Evolutionary conservation across 176 grass and related monocot species (phyloP).

Genomic region (Triticum monococcum): DNA sequence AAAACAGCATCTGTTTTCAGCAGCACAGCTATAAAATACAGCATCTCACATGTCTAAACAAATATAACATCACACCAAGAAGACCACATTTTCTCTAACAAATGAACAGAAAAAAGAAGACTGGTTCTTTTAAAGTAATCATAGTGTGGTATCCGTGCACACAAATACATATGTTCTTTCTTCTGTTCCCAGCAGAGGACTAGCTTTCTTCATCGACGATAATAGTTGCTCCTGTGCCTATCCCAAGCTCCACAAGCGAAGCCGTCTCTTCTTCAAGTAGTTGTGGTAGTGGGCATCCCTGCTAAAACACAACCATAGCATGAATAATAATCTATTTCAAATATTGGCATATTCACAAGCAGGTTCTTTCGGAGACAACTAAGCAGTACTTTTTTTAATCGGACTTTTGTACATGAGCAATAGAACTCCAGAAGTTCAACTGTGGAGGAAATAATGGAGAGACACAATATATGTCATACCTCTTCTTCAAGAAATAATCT

Average conservation of each 20-base stretch:
- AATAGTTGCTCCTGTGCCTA: conserved; percentile 57
- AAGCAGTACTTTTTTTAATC: neutral
- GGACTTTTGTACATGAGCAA: neutral
- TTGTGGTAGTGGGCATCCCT: conserved; percentile 67
- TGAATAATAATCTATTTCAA: neutral
- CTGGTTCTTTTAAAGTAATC: neutral
- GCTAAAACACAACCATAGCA: neutral
- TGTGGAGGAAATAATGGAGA: neutral
- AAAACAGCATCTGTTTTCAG: too few species aligned
- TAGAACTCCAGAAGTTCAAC: neutral
- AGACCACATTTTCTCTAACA: neutral
- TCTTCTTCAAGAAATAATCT: conserved; percentile 83
- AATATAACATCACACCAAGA: neutral
- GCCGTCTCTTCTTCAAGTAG: conserved; percentile 73
- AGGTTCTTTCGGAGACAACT: neutral
- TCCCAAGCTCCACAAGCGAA: conserved; percentile 67
- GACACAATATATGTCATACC: conserved; percentile 33
- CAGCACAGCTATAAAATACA: too few species aligned
- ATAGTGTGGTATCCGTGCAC: neutral
- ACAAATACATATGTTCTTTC: neutral
- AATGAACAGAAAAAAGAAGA: neutral
- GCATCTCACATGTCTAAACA: too few species aligned
- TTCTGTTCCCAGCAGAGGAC: neutral
- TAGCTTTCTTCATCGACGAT: conserved; percentile 86
- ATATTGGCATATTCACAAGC: neutral